Conservation (phyloP, 495 filamentous ascomycete genomes). For the Xylaria scruposa region DNA sequence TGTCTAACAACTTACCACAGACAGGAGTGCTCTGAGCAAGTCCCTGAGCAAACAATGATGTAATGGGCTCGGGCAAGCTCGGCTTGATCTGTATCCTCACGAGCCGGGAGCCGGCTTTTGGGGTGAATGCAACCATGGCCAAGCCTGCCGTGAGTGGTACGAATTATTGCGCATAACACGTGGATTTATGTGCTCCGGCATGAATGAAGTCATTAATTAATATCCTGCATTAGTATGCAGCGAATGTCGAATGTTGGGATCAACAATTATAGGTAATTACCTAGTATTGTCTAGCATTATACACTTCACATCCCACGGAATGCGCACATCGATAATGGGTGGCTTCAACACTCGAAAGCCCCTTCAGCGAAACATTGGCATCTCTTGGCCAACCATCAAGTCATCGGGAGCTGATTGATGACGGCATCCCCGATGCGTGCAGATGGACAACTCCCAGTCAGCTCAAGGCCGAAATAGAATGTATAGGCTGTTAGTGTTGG, state of each 20-base stretch:
- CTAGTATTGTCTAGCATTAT: background rate
- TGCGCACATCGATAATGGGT: background rate
- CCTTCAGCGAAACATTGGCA: background rate
- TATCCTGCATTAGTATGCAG: background rate
- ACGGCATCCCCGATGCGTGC: background rate
- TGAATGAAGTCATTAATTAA: conserved; percentile 4
- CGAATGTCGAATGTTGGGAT: background rate
- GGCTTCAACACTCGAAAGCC: background rate
- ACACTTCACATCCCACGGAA: background rate
- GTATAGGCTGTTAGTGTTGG: background rate
- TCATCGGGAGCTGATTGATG: background rate
- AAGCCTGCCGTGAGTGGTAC: background rate
- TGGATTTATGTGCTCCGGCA: background rate
- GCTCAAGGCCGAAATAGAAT: background rate
- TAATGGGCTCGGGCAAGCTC: conserved; percentile 12
- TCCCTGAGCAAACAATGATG: conserved; percentile 11
- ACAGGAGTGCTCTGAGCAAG: background rate
- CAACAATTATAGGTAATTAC: background rate
- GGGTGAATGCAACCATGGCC: background rate
- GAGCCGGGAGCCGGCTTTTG: background rate
- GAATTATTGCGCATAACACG: background rate
- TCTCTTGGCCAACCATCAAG: background rate
- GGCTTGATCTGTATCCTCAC: background rate
- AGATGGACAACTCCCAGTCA: background rate
- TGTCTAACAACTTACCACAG: background rate